These are phyloP conservation scores for Mucor plumbeus DNA, from an alignment of 371 early-diverging fungal species.

Conservation along the genomic window DNA sequence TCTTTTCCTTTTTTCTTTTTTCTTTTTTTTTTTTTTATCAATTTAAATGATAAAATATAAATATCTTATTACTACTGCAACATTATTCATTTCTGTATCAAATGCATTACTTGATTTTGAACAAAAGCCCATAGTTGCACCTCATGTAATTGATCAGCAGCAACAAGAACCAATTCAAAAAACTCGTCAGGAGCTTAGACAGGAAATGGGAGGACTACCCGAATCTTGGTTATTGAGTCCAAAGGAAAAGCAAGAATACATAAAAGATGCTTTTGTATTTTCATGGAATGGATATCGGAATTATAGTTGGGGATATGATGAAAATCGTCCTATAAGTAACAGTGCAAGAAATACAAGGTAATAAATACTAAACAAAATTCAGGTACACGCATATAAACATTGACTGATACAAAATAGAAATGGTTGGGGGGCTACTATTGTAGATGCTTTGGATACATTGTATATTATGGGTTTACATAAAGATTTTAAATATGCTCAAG, in stretches of 20 bases:
- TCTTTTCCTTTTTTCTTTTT: too few relatives aligned
- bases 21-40: too few relatives aligned
- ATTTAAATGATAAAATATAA: neutral
- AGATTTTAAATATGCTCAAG: slow-evolving; percentile 72
- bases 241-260: slow-evolving; percentile 42
- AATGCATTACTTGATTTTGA: slow-evolving; percentile 7
- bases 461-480: slow-evolving; percentile 75
- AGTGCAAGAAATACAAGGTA: slow-evolving; percentile 57
- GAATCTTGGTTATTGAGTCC: slow-evolving; percentile 30
- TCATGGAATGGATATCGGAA: slow-evolving; percentile 82
- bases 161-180: neutral
- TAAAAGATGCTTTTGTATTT: slow-evolving; percentile 60
- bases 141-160: neutral
- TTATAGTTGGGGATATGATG: slow-evolving; percentile 67
- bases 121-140: slow-evolving; percentile 11
- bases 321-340: slow-evolving; percentile 56
- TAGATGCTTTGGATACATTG: slow-evolving; percentile 86
- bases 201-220: slow-evolving; percentile 30
- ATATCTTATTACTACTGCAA: neutral
- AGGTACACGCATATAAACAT: neutral
- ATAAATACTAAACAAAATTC: neutral
- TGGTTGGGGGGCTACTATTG: slow-evolving; percentile 66
- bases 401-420: slow-evolving; percentile 19
- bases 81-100: neutral
- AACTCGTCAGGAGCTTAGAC: slow-evolving; percentile 19